Conservation (phyloP, 2,329 filamentous ascomycete genomes). For the Blumeriella jaapii region DNA sequence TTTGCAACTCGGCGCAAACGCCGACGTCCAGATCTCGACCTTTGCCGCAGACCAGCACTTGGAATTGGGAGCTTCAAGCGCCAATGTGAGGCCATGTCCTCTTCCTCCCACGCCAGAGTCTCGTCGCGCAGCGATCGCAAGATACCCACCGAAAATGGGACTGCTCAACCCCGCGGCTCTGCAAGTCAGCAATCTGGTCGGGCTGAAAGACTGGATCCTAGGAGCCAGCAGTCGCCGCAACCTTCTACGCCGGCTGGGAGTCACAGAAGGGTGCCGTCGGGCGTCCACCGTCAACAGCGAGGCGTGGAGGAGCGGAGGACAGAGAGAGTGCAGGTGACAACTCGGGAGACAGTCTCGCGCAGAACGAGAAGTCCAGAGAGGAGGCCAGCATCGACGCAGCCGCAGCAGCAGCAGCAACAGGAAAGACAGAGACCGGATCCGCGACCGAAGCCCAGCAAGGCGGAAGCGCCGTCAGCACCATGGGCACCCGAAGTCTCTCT, state of each 20-base stretch:
- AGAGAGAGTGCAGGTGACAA: constrained; percentile 46
- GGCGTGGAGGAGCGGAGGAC: constrained; percentile 37
- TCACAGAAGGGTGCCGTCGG: constrained; percentile 48
- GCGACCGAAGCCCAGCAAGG: constrained; percentile 29
- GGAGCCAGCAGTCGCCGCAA: constrained; percentile 21
- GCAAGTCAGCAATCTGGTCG: constrained; percentile 19
- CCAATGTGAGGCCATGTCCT: constrained; percentile 27
- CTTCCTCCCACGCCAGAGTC: constrained; percentile 24
- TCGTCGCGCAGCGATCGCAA: constrained; percentile 24
- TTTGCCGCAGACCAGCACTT: background rate
- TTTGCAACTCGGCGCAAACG: background rate
- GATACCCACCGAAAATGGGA: constrained; percentile 23
- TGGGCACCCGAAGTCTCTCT: constrained; percentile 78
- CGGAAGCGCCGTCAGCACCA: constrained; percentile 38
- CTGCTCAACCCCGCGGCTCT: constrained; percentile 22
- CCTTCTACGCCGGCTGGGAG: constrained; percentile 19
- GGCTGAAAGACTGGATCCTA: constrained; percentile 20
- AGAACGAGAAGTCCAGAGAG: constrained; percentile 47
- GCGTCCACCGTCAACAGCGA: constrained; percentile 39
- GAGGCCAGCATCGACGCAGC: constrained; percentile 14
- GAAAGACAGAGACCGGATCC: constrained; percentile 20
- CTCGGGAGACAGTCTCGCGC: constrained; percentile 49
- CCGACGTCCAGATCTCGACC: background rate
- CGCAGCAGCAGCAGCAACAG: too few species aligned
- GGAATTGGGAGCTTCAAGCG: background rate